These are phyloP conservation scores for Podospora comata DNA, from an alignment of 495 filamentous ascomycete species.

Conservation along the genomic window DNA sequence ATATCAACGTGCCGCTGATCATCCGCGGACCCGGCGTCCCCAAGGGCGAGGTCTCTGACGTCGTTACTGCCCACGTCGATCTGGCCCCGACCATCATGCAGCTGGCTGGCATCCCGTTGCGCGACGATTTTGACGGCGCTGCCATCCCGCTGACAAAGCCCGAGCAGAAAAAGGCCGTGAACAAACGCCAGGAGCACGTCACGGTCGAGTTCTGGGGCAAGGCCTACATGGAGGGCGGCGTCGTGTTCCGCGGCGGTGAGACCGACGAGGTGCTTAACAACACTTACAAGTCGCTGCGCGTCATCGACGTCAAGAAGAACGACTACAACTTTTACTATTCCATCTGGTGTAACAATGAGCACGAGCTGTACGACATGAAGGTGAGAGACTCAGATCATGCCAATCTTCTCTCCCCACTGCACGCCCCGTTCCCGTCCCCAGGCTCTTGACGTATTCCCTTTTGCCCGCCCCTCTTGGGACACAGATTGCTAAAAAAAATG, in stretches of 20 bases:
- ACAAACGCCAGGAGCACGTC: constrained; percentile 57
- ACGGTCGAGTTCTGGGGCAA: constrained; percentile 66
- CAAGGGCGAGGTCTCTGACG: constrained; percentile 42
- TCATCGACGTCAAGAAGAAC: constrained; percentile 41
- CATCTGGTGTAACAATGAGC: constrained; percentile 63
- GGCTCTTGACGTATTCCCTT: too few species aligned
- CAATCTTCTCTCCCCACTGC: too few species aligned
- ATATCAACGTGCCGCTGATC: constrained; percentile 67
- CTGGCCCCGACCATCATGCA: constrained; percentile 63
- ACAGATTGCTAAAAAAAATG: constrained; percentile 11
- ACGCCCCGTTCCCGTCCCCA: constrained; percentile 19
- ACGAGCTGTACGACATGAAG: constrained; percentile 61
- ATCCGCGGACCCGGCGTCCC: constrained; percentile 59
- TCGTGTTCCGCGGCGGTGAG: constrained; percentile 25
- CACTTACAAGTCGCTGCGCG: constrained; percentile 62
- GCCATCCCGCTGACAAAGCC: constrained; percentile 48
- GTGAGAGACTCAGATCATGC: too few species aligned
- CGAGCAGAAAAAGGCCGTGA: constrained; percentile 29
- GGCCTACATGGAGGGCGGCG: constrained; percentile 48
- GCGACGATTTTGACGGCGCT: constrained; percentile 58
- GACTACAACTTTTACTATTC: constrained; percentile 60
- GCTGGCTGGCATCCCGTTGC: constrained; percentile 45
- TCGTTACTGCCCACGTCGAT: constrained; percentile 67
- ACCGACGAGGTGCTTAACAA: constrained; percentile 46
- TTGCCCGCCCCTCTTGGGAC: constrained; percentile 3